Base-by-base conservation (phyloP, 768 basidiomycete species). In the Grammothele lineata region DNA sequence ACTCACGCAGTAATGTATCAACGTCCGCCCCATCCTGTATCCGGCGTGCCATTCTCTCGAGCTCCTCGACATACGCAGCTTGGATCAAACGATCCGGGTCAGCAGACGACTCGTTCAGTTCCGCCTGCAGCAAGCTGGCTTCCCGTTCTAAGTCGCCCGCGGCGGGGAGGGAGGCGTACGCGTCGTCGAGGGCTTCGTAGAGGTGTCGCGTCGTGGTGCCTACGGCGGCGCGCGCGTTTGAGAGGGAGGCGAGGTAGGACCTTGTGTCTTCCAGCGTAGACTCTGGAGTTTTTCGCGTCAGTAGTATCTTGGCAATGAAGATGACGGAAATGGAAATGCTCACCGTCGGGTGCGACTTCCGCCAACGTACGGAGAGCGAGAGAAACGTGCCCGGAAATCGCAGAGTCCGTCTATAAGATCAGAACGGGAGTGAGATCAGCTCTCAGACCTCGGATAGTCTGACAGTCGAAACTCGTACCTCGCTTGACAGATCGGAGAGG, bases 401-500 rank as follows among this genome's bases (percentile, higher is more conserved):
- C 17, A 30, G n/a, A 25, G 14, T 41, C 40, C 3, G 27, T 15
- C 40, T 41, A 12, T 21, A 22, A 12, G 17, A 26, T 7, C n/a
- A n/a, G n/a, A n/a, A n/a, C n/a, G n/a, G n/a, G n/a, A 3, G n/a
- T 27, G 23, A n/a, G 14, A 26, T 14, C 15, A 15, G 0, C 9
- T n/a, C 11, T n/a, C 5, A 6, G 17, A 12, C 9, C 3, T 5
- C 3, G 9, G n/a, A 40, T 15, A 27, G 22, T n/a, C n/a, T n/a
- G n/a, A n/a, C n/a, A 15, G n/a, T 14, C 39, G 23, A 25, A 4
- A 18, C 7, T 27, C 56, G 40, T 35, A 67, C 69, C 18, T 62
- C 25, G 23, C 65, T 42, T 10, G 67, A 66, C 12, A 67, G 49
- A 30, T 66, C 62, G 27, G 56, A 51, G 22, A 69, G 53, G 2